phyloP scores from a whole-genome alignment of 2,329 filamentous ascomycete species.

The Penicillium vulpinum region DNA sequence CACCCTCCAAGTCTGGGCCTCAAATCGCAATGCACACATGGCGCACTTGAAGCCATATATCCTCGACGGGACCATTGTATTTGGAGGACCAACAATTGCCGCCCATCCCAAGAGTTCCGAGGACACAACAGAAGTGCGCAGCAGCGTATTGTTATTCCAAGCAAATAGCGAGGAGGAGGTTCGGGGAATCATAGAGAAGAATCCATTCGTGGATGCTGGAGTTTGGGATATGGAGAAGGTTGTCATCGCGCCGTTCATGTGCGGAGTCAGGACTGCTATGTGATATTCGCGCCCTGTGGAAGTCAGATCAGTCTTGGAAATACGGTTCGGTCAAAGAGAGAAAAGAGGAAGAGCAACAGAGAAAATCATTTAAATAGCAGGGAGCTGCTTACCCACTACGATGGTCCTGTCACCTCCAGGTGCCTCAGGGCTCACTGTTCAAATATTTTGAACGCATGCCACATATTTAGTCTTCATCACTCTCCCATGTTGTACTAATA shows the following conservation, averaged over 20 bases:
- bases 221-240: background rate
- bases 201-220: background rate
- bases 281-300: background rate
- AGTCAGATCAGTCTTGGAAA: too few relatives aligned
- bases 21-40: background rate
- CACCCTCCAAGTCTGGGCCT: background rate
- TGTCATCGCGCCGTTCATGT: background rate
- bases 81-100: background rate
- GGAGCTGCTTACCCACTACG: too few relatives aligned
- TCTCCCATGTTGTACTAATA: too few relatives aligned
- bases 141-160: background rate
- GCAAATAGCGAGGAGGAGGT: background rate
- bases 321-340: too few relatives aligned
- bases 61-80: background rate
- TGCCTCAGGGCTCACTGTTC: too few relatives aligned
- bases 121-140: background rate
- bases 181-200: background rate
- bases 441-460: too few relatives aligned
- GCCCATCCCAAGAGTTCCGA: background rate
- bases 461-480: too few relatives aligned
- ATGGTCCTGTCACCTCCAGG: too few relatives aligned
- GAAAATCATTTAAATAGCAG: too few relatives aligned
- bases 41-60: background rate
- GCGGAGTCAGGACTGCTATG: background rate
- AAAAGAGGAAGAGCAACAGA: too few relatives aligned